Percentiles rank a stretch among this genome's conserved stretches.
phyloP scores from a whole-genome alignment of 2,329 filamentous ascomycete species.

The Clonostachys sp. region DNA sequence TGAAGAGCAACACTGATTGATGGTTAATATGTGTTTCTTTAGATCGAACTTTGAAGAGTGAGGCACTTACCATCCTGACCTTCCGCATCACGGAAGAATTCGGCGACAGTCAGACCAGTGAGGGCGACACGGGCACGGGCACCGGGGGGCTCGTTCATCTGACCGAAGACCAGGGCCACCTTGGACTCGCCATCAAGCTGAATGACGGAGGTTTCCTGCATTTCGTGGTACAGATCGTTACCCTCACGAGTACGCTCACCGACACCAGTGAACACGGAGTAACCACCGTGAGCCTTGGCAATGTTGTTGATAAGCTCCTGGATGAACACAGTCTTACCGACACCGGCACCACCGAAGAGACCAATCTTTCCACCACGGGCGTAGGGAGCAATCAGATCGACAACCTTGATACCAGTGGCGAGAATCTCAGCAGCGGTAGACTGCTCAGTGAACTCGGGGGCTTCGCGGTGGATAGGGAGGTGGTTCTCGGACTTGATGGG shows the following conservation, averaged over 20 bases:
- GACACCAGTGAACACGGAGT: slow-evolving; percentile 99
- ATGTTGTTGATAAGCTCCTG: slow-evolving; percentile 99
- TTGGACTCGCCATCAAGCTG: slow-evolving; percentile 99
- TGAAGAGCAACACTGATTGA: slow-evolving; percentile 86
- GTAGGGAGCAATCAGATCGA: slow-evolving; percentile 97
- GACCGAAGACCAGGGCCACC: slow-evolving; percentile 98
- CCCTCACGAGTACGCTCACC: slow-evolving; percentile 99
- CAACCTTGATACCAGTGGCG: slow-evolving; percentile 99
- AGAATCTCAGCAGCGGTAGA: slow-evolving; percentile 95
- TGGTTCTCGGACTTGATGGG: slow-evolving; percentile 91
- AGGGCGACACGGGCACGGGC: slow-evolving; percentile 99
- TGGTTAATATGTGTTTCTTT: neutral
- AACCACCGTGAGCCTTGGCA: slow-evolving; percentile 99
- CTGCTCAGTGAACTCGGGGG: slow-evolving; percentile 90
- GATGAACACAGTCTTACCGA: slow-evolving; percentile 99
- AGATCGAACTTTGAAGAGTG: neutral
- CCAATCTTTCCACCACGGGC: slow-evolving; percentile 99
- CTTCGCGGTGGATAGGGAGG: slow-evolving; percentile 89
- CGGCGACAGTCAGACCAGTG: slow-evolving; percentile 73
- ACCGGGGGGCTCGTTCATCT: slow-evolving; percentile 99
- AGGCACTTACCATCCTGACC: slow-evolving; percentile 75
- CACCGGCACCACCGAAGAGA: slow-evolving; percentile 99
- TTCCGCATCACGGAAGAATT: slow-evolving; percentile 73
- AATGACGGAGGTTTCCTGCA: slow-evolving; percentile 99
- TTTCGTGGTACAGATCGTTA: slow-evolving; percentile 99